Evolutionary conservation across 2,329 filamentous ascomycete species (phyloP), one percentile per base, ranked within the genome.

Genomic region (Scedosporium apiospermum): DNA sequence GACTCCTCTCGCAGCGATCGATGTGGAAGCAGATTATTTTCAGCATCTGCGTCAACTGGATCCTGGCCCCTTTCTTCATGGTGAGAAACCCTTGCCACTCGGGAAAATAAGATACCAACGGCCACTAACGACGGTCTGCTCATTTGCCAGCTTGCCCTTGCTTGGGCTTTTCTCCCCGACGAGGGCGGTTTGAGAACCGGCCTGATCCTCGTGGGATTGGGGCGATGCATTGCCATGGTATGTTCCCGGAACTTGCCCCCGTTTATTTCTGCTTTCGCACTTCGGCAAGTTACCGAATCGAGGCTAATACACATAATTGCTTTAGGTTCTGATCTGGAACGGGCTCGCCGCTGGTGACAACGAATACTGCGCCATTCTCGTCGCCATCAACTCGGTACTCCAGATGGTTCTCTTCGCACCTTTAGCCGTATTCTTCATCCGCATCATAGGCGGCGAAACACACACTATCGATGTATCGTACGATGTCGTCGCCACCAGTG

Each of bases 171-270:
- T 60, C 77, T 88, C 3, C 85, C 84, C 0, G 85, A 88, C 66
- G 76, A 84, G 65, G 71, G 72, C 7, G 80, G 76, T 4, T 77
- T 88, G 10, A 79, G 85, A 1, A 81, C 85, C 49, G 91, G 90
- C 0, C 76, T 95, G 2, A 90, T 95, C 46, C 83, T 96, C 4
- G 91, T 96, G 0, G 91, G 92, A 0, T 77, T 96, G 1, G 92
- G 89, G 4, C 79, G 92, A 61, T 96, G 92, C 68, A 96, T 96
- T 65, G 91, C 91, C 41, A 96, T 96, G 91, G 90, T 88, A 71
- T 38, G 34, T 38, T 10, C 6, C 6, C 34, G 4, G 34, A 38
- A 38, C 34, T 38, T 14, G 34, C 5, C 10, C 2, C 3, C 2
- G 10, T 12, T 38, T 38, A 14, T 14, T 38, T 3, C 34, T 14